These are phyloP conservation scores for Glaciozyma antarctica DNA, from an alignment of 768 basidiomycete genomes.

Conservation along the genomic window DNA sequence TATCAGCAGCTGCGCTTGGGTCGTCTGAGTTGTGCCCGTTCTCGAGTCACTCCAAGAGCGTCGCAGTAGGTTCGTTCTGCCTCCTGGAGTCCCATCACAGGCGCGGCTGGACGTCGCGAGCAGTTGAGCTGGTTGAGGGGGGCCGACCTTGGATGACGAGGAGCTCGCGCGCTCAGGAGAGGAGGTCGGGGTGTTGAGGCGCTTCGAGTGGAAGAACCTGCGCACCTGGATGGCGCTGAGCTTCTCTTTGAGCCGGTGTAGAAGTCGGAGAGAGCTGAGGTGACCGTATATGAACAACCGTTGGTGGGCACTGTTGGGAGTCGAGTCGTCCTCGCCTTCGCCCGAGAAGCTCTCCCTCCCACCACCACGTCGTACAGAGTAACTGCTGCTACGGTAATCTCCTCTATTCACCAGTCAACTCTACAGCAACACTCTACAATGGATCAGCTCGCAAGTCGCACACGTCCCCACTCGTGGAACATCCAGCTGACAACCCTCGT, in stretches of 20 bases:
- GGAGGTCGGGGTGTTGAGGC: too few relatives aligned
- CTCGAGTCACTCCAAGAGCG: background rate
- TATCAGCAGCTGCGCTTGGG: background rate
- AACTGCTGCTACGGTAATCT: too few relatives aligned
- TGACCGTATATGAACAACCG: too few relatives aligned
- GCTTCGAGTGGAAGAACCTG: too few relatives aligned
- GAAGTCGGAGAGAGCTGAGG: too few relatives aligned
- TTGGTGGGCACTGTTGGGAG: too few relatives aligned
- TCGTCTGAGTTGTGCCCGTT: background rate
- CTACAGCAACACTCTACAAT: slow-evolving; percentile 1
- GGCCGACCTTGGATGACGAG: background rate
- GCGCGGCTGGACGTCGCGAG: background rate
- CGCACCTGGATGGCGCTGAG: too few relatives aligned
- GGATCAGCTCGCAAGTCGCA: slow-evolving; percentile 20
- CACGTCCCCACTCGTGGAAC: background rate
- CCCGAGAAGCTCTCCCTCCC: background rate
- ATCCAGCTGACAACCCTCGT: too few relatives aligned
- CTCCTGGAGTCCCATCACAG: too few relatives aligned
- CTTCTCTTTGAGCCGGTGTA: too few relatives aligned
- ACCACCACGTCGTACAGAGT: background rate
- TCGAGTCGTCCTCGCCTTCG: background rate
- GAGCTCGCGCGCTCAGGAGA: background rate
- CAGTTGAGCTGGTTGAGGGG: too few relatives aligned
- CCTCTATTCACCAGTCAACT: background rate
- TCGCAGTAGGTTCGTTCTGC: too few relatives aligned